phyloP scores from a whole-genome alignment of 2,329 filamentous ascomycete species.

The Colletotrichum sp. region DNA sequence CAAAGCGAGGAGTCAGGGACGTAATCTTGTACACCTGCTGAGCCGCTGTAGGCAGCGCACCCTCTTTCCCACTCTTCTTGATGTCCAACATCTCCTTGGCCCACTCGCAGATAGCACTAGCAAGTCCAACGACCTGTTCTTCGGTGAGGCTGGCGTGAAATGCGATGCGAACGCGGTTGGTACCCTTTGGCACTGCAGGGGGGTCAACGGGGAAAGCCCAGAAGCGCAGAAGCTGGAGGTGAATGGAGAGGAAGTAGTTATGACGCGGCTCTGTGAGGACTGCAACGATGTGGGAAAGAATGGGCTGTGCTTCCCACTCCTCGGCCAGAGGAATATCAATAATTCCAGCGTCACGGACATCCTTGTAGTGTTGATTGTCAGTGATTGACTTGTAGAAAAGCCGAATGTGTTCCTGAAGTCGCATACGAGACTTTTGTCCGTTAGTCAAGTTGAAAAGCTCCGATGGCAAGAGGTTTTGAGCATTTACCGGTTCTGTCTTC shows the following conservation, averaged over 20 bases:
- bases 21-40: neutral
- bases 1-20: neutral
- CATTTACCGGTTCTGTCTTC: neutral
- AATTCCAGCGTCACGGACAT: conserved; percentile 28
- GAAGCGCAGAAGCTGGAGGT: conserved; percentile 25
- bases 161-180: conserved; percentile 41
- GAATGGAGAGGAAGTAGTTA: conserved; percentile 26
- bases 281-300: conserved; percentile 33
- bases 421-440: neutral
- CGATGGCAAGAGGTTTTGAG: neutral
- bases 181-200: conserved; percentile 43
- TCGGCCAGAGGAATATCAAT: conserved; percentile 31
- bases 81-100: conserved; percentile 18
- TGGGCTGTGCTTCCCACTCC: conserved; percentile 26
- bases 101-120: conserved; percentile 2
- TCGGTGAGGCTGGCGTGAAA: conserved; percentile 45
- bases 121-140: conserved; percentile 31
- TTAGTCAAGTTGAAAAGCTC: neutral
- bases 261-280: conserved; percentile 29
- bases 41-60: neutral
- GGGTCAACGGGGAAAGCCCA: conserved; percentile 35
- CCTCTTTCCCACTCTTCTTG: neutral
- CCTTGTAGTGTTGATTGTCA: conserved; percentile 24
- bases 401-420: neutral
- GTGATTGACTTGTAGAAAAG: conserved; percentile 30